These are phyloP conservation scores for Cyberlindnera amylophila DNA, from an alignment of 805 yeast species.

Conservation along the genomic window DNA sequence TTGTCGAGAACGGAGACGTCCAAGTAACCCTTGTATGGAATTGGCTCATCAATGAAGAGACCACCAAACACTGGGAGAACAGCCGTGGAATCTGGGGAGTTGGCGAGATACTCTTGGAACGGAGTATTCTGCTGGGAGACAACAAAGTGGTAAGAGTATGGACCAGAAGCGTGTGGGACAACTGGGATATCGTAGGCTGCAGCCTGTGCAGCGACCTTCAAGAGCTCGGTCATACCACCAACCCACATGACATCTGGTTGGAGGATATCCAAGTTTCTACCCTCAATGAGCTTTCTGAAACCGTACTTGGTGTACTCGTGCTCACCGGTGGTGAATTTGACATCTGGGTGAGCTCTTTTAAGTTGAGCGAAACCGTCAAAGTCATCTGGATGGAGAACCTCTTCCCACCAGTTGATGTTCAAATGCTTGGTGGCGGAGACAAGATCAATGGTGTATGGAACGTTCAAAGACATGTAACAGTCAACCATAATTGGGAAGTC, in stretches of 20 bases:
- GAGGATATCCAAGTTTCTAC: conserved; percentile 43
- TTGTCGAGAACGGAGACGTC: conserved; percentile 38
- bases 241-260: conserved; percentile 56
- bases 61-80: conserved; percentile 46
- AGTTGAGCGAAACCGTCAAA: conserved; percentile 43
- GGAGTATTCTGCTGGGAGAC: conserved; percentile 47
- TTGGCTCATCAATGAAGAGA: conserved; percentile 44
- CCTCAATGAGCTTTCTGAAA: conserved; percentile 47
- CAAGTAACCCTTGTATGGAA: conserved; percentile 42
- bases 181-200: conserved; percentile 52
- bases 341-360: conserved; percentile 43
- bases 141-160: conserved; percentile 48
- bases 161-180: conserved; percentile 53
- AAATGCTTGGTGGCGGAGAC: conserved; percentile 41
- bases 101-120: conserved; percentile 49
- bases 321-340: conserved; percentile 51
- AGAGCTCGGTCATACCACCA: conserved; percentile 47
- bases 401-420: conserved; percentile 51
- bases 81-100: conserved; percentile 43
- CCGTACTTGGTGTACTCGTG: conserved; percentile 51
- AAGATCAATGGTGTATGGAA: conserved; percentile 44
- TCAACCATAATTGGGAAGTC: conserved; percentile 53
- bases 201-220: conserved; percentile 45
- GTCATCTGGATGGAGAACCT: conserved; percentile 49
- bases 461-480: conserved; percentile 49